Evolutionary conservation across 2,329 filamentous ascomycete genomes (phyloP), one percentile per base, ranked within the genome.

Genomic region (Cladophialophora carrionii): DNA sequence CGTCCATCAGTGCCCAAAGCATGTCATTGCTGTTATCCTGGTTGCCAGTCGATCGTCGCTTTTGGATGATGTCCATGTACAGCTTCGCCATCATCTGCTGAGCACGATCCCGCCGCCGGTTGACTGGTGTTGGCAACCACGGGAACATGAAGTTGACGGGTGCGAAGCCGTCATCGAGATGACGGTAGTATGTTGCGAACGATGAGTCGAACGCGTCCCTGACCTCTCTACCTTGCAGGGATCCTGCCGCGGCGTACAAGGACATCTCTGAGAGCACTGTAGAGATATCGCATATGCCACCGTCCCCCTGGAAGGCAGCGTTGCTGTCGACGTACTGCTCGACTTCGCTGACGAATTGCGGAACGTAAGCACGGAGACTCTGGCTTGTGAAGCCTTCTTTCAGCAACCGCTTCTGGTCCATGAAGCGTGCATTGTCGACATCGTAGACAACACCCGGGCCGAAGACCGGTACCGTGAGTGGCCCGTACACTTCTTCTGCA

Each of bases 381-480:
- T 86, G 84, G 54, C 83, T 82, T 1, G 85, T 87, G 58, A 88
- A 82, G 62, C 86, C 86, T 65, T 83, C 88, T 76, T 88, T 88
- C 78, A 88, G 84, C 70, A 88, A 87, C 78, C 94, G 95, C 83
- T 96, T 96, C 83, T 96, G 92, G 81, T 96, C 92, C 92, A 96
- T 96, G 74, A 96, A 85, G 80, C 96, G 96, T 64, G 91, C 84
- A 76, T 96, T 96, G 49, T 91, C 91, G 79, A 91, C 95, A 76
- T 96, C 92, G 76, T 96, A 96, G 61, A 96, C 90, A 29, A 96
- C 92, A 79, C 93, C 89, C 72, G 87, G 88, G 71, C 92, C 92
- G 75, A 96, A 96, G 2, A 88, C 85, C 52, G 86, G 86, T 5
- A 85, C 87, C 26, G 83, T 86, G 63, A 96, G 83, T 62, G 90